A percentile compares a stretch with the other conserved stretches of the same genome.
phyloP scores from a whole-genome alignment of 345 rosid species.

The Camelina neglecta region DNA sequence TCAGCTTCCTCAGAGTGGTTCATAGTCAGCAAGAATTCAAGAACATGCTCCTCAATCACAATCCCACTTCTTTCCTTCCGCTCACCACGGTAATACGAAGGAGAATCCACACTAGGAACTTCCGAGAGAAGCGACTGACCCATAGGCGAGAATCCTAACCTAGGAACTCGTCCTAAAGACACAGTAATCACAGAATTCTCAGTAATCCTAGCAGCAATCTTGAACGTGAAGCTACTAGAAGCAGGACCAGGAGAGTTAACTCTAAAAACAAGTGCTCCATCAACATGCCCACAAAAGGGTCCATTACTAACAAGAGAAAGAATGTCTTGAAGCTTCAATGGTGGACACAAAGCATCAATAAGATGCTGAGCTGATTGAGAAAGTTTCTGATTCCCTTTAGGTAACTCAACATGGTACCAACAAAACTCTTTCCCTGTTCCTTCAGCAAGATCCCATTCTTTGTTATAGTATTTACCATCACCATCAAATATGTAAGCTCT shows the following conservation, averaged over 20 bases:
- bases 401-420: conserved; percentile 97
- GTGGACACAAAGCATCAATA: conserved; percentile 91
- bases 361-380: conserved; percentile 85
- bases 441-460: conserved; percentile 86
- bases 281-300: conserved; percentile 87
- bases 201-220: conserved; percentile 90
- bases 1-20: conserved; percentile 99
- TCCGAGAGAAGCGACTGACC: conserved; percentile 88
- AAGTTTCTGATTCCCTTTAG: conserved; percentile 79
- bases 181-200: conserved; percentile 90
- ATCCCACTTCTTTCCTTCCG: conserved; percentile 66
- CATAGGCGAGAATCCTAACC: conserved; percentile 82
- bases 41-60: conserved; percentile 97
- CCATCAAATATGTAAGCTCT: conserved; percentile 93
- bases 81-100: conserved; percentile 52
- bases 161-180: conserved; percentile 89
- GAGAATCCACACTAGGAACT: conserved; percentile 83
- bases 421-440: conserved; percentile 78
- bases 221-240: conserved; percentile 76
- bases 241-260: conserved; percentile 94
- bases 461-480: conserved; percentile 62
- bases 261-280: conserved; percentile 94
- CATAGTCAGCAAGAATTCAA: conserved; percentile 92
- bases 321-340: conserved; percentile 94
- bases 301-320: conserved; percentile 93